These are phyloP conservation scores for Vaucheria bursata DNA, from an alignment of 352 stramenopile species.

Conservation along the genomic window DNA sequence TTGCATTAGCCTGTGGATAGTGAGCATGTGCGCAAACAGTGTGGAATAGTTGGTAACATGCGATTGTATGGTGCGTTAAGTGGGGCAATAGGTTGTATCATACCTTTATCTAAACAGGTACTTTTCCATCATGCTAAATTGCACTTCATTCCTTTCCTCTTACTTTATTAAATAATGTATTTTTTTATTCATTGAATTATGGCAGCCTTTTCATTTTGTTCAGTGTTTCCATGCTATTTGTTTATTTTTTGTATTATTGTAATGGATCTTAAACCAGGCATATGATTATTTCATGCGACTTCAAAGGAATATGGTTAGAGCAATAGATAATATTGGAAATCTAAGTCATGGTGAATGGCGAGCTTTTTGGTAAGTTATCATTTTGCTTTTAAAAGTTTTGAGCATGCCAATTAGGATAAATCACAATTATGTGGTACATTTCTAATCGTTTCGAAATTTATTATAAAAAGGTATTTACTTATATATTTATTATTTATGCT, in stretches of 20 bases:
- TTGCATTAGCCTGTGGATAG: neutral
- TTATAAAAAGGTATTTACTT: too few species aligned
- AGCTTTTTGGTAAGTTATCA: conserved; percentile 75
- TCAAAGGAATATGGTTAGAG: conserved; percentile 68
- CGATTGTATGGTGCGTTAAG: conserved; percentile 11
- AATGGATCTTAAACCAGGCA: conserved; percentile 52
- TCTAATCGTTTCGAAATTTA: too few species aligned
- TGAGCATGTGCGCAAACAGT: neutral
- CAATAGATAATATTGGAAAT: conserved; percentile 74
- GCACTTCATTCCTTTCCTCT: too few species aligned
- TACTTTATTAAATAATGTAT: too few species aligned
- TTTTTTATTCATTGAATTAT: too few species aligned
- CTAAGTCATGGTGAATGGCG: conserved; percentile 83
- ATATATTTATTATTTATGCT: too few species aligned
- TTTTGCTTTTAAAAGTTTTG: too few species aligned
- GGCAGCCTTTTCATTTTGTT: too few species aligned
- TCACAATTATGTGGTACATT: too few species aligned
- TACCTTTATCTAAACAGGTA: too few species aligned
- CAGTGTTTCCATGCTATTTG: neutral
- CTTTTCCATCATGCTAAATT: too few species aligned
- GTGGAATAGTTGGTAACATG: neutral
- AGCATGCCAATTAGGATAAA: too few species aligned
- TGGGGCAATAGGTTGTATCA: neutral
- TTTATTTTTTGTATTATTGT: neutral
- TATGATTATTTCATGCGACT: conserved; percentile 66